These are phyloP conservation scores for Arxiozyma telluris DNA, from an alignment of 1,139 yeast genomes.

Conservation along the genomic window DNA sequence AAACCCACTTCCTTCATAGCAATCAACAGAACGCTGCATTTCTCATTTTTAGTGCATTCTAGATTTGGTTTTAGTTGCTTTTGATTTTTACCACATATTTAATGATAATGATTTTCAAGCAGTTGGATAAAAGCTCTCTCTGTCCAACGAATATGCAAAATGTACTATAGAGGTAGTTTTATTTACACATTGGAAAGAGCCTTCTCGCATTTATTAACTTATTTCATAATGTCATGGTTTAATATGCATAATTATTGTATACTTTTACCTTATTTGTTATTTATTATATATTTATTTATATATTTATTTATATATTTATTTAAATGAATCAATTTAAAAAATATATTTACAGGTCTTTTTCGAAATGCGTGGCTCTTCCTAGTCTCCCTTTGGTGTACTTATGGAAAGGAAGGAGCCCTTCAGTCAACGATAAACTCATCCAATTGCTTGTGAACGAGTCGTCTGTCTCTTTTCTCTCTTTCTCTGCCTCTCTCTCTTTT, in stretches of 20 bases:
- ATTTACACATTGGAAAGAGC: background rate
- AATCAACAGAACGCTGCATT: background rate
- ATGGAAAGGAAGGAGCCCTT: background rate
- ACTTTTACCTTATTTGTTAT: no score
- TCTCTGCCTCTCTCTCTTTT: background rate
- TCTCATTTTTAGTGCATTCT: background rate
- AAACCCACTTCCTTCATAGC: background rate
- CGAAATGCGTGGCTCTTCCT: background rate
- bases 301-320: no score
- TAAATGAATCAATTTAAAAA: no score
- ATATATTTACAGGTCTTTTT: no score
- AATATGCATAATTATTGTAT: no score
- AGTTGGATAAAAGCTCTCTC: background rate
- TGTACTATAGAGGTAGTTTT: background rate
- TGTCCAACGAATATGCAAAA: background rate
- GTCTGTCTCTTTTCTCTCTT: no score
- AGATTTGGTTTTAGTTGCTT: background rate
- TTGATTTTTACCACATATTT: background rate
- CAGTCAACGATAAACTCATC: background rate
- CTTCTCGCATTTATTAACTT: background rate
- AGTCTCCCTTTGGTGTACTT: background rate
- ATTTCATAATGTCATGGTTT: background rate
- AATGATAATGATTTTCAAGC: background rate
- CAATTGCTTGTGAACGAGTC: background rate
- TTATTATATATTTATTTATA: no score